Conservation (phyloP, 2,329 filamentous ascomycete species). For the Stagonosporopsis cucurbitacearum region DNA sequence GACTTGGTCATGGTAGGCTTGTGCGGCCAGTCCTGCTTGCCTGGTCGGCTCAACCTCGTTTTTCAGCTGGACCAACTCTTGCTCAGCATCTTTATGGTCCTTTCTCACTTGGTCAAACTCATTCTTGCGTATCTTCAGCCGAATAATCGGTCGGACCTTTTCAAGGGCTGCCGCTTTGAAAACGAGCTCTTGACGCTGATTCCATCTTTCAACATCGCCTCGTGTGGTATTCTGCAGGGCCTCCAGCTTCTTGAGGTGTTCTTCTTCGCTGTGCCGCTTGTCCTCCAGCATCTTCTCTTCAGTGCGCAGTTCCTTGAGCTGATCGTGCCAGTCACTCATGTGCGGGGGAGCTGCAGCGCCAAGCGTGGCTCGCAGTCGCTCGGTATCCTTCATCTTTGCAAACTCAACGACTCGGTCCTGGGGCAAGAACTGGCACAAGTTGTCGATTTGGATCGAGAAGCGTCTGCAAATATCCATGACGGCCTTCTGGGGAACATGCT, state of each 20-base stretch:
- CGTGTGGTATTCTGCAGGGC: conserved; percentile 75
- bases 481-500: conserved; percentile 64
- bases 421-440: conserved; percentile 94
- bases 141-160: conserved; percentile 68
- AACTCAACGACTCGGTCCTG: conserved; percentile 97
- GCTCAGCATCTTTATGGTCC: conserved; percentile 61
- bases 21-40: conserved; percentile 71
- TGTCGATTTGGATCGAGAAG: conserved; percentile 94
- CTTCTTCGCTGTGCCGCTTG: conserved; percentile 64
- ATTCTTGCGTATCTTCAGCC: conserved; percentile 64
- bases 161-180: conserved; percentile 69
- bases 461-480: conserved; percentile 71
- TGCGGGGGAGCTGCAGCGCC: conserved; percentile 83
- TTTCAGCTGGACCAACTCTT: conserved; percentile 66
- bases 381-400: conserved; percentile 79
- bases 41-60: conserved; percentile 70
- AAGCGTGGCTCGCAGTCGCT: conserved; percentile 84
- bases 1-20: conserved; percentile 68
- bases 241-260: conserved; percentile 71
- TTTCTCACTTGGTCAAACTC: conserved; percentile 61
- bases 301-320: conserved; percentile 73
- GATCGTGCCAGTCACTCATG: conserved; percentile 78
- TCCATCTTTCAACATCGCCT: conserved; percentile 81
- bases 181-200: conserved; percentile 74
- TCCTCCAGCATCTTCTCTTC: conserved; percentile 70